phyloP scores from a whole-genome alignment of 73 alveolate genomes.

The Symbiodinium pilosum region DNA sequence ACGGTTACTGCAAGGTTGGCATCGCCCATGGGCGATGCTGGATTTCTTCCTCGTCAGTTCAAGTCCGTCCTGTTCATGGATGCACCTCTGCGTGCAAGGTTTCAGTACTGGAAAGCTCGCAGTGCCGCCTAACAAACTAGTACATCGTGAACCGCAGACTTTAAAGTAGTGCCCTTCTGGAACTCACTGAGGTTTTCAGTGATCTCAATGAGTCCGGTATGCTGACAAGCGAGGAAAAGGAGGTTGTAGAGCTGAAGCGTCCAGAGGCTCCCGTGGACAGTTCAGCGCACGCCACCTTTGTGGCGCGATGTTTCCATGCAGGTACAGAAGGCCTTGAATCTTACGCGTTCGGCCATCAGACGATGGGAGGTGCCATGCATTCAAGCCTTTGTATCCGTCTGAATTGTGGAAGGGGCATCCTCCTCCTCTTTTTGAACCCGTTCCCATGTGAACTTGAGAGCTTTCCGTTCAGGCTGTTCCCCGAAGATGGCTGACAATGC shows the following conservation, averaged over 20 bases:
- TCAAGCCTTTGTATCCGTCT: no score
- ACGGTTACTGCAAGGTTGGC: constrained; percentile 23
- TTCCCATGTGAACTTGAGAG: no score
- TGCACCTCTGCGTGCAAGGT: constrained; percentile 2
- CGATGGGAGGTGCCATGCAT: constrained; percentile 41
- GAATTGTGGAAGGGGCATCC: no score
- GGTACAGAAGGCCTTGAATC: constrained; percentile 67
- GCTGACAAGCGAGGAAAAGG: constrained; percentile 34
- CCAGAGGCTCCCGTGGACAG: background rate
- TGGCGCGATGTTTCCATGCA: background rate
- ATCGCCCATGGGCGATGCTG: constrained; percentile 79
- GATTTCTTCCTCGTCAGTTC: constrained; percentile 81
- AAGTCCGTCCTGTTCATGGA: constrained; percentile 69
- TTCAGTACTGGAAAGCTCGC: no score
- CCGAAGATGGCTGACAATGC: constrained; percentile 55
- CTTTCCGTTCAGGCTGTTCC: constrained; percentile 38
- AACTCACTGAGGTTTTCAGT: constrained; percentile 41
- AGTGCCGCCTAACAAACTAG: no score
- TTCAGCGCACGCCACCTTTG: background rate
- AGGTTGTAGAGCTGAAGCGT: background rate
- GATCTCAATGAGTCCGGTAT: constrained; percentile 52
- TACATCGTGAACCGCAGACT: no score
- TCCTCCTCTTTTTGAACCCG: no score
- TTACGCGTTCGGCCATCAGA: constrained; percentile 40
- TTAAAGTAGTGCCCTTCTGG: no score